A percentile compares a stretch with the other conserved stretches of the same genome.
These are phyloP conservation scores for Cyberlindnera bimundalis DNA, from an alignment of 805 yeast genomes.

Conservation along the genomic window DNA sequence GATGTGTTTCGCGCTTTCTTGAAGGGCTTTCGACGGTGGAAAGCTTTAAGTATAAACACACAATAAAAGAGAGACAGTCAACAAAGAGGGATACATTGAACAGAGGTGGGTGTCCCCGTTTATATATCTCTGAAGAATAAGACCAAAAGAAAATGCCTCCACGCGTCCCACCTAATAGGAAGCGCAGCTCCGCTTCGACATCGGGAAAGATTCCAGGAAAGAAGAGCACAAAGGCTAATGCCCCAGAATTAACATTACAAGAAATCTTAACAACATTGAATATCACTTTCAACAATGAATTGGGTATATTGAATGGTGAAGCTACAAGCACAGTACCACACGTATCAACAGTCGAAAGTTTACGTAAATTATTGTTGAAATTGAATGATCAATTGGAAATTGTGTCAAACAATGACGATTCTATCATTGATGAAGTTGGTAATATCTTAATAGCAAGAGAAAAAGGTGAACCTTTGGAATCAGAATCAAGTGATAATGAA, in stretches of 20 bases:
- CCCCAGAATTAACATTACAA: conserved; percentile 42
- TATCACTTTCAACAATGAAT: conserved; percentile 53
- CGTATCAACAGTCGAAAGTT: conserved; percentile 18
- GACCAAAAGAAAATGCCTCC: conserved; percentile 3
- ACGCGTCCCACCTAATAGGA: conserved; percentile 19
- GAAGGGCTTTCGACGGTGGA: too few relatives aligned
- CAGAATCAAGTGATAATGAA: conserved; percentile 1
- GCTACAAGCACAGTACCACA: conserved; percentile 40
- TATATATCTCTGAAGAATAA: too few relatives aligned
- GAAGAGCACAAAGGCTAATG: conserved; percentile 29
- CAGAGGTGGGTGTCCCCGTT: too few relatives aligned
- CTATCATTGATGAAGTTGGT: conserved; percentile 16
- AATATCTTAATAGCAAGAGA: conserved; percentile 7
- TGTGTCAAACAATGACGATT: conserved; percentile 28
- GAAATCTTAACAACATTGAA: conserved; percentile 50
- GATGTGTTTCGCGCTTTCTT: too few relatives aligned
- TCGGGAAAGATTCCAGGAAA: conserved; percentile 26
- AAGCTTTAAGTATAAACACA: too few relatives aligned
- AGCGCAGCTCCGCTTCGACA: conserved; percentile 8
- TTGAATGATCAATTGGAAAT: conserved; percentile 37
- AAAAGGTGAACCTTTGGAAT: background rate
- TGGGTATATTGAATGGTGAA: conserved; percentile 62
- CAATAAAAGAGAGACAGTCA: too few relatives aligned
- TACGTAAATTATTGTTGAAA: conserved; percentile 39
- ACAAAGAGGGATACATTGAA: too few relatives aligned